Percentiles rank a stretch among this genome's conserved stretches.
These are phyloP conservation scores for Aspergillaceae sp. DNA, from an alignment of 2,329 filamentous ascomycete genomes.

Conservation along the genomic window DNA sequence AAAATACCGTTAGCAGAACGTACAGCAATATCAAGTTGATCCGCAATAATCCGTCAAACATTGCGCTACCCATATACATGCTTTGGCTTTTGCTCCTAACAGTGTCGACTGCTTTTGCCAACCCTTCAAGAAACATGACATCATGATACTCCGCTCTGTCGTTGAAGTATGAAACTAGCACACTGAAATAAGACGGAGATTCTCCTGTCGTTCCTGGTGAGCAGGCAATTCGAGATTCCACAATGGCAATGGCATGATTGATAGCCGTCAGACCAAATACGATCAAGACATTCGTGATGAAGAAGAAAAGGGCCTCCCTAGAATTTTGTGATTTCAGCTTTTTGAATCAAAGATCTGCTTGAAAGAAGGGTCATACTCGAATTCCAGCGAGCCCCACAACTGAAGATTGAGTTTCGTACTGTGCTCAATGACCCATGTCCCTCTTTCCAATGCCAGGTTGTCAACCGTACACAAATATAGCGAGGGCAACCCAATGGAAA, in stretches of 20 bases:
- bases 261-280: conserved; percentile 61
- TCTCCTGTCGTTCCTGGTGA: not conserved
- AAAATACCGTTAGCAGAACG: conserved; percentile 5
- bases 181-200: no score
- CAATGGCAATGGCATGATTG: conserved; percentile 59
- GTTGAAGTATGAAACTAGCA: no score
- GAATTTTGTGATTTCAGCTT: not conserved
- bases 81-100: conserved; percentile 60
- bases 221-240: conserved; percentile 32
- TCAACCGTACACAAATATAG: conserved; percentile 66
- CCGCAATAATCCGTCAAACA: conserved; percentile 59
- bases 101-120: conserved; percentile 48
- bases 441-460: conserved; percentile 56
- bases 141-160: no score
- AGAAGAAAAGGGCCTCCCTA: conserved; percentile 62
- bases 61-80: conserved; percentile 63
- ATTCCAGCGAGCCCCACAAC: conserved; percentile 54
- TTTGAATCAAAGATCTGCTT: no score
- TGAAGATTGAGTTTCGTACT: conserved; percentile 58
- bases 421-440: conserved; percentile 62
- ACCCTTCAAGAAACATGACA: no score
- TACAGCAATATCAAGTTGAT: conserved; percentile 59
- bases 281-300: conserved; percentile 60
- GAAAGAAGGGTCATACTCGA: conserved; percentile 43
- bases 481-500: conserved; percentile 57